A percentile compares a stretch with the other conserved stretches of the same genome.
Conservation (phyloP, 2,329 filamentous ascomycete genomes). For the Massarina eburnea region DNA sequence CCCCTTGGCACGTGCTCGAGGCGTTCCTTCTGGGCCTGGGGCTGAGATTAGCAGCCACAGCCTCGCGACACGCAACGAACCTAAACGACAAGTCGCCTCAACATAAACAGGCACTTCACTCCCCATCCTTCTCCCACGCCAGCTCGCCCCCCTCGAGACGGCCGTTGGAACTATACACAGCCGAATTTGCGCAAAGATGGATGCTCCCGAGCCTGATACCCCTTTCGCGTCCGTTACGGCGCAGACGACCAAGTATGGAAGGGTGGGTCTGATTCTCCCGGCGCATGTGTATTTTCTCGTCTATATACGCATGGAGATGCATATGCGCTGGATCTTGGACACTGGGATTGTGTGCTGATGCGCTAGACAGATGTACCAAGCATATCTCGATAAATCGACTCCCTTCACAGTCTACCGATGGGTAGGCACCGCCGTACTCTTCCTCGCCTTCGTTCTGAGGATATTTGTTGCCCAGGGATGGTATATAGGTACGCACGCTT, state of each 20-base stretch:
- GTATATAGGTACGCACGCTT: conserved; percentile 82
- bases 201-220: conserved; percentile 85
- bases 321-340: conserved; percentile 1
- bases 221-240: conserved; percentile 87
- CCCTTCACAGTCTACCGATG: conserved; percentile 89
- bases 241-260: conserved; percentile 75
- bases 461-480: conserved; percentile 93
- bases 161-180: too few species aligned
- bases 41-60: conserved; percentile 18
- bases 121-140: conserved; percentile 3
- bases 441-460: conserved; percentile 82
- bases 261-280: conserved; percentile 57
- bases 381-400: conserved; percentile 89
- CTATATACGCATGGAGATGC: background rate
- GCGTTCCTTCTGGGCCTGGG: background rate
- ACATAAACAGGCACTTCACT: conserved; percentile 14
- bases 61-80: conserved; percentile 27
- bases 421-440: conserved; percentile 74
- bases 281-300: conserved; percentile 5
- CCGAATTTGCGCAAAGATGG: conserved; percentile 58
- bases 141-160: too few species aligned
- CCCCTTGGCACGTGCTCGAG: conserved; percentile 9
- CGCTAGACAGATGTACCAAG: conserved; percentile 77
- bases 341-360: conserved; percentile 16
- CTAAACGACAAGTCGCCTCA: conserved; percentile 35